Conservation (phyloP, 78 protist genomes). For the Dictyostelium capitatum region DNA sequence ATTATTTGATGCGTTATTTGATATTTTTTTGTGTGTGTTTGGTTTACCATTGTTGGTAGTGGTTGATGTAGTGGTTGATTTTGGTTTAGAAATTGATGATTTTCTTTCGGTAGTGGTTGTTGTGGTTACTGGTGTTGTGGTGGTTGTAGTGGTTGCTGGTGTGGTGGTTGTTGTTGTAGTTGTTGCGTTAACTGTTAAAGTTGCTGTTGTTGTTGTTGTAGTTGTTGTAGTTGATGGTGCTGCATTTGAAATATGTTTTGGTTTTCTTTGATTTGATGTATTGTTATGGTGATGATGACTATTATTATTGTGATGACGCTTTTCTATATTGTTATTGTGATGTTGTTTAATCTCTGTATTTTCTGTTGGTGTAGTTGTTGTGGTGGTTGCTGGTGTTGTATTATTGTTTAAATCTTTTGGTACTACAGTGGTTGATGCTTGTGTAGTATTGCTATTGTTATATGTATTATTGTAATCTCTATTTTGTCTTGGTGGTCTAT, state of each 20-base stretch:
- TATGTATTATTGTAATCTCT: conserved; percentile 31
- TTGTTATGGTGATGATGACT: too few relatives aligned
- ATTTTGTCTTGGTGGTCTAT: conserved; percentile 69
- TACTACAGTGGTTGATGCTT: conserved; percentile 4
- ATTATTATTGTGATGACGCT: neutral
- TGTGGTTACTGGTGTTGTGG: neutral
- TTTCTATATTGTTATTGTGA: neutral
- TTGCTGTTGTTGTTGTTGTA: neutral
- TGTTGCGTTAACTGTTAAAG: neutral
- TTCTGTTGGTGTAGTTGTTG: neutral
- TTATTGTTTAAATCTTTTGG: neutral
- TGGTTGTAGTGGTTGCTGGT: neutral
- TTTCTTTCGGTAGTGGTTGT: conserved; percentile 14
- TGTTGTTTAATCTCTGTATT: conserved; percentile 7
- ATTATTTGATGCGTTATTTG: neutral
- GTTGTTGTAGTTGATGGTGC: neutral
- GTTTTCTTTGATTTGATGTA: neutral
- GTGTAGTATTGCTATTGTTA: neutral
- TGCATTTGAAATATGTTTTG: neutral
- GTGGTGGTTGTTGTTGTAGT: neutral
- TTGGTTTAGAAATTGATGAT: neutral
- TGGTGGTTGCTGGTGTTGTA: neutral
- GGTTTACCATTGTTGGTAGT: neutral
- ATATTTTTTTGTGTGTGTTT: neutral
- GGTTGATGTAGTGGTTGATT: neutral